phyloP scores from a whole-genome alignment of 306 rosid species.

The Gastrolobium villosum region DNA sequence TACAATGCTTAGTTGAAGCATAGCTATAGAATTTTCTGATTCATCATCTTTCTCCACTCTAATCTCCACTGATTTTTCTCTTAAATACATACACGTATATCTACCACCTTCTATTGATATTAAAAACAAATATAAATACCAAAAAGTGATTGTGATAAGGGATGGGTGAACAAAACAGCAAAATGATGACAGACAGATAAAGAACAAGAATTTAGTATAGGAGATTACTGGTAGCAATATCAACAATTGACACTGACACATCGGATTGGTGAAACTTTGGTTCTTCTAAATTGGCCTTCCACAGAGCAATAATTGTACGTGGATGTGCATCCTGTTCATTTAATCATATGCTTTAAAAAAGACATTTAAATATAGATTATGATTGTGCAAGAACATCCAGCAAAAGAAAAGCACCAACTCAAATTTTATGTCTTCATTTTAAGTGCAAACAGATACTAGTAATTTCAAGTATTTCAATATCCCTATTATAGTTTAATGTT shows the following conservation, averaged over 20 bases:
- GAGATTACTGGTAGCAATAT: conserved; percentile 65
- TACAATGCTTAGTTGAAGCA: too few species aligned
- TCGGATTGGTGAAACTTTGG: conserved; percentile 84
- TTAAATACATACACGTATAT: conserved; percentile 11
- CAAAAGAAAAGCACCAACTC: conserved; percentile 31
- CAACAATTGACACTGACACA: conserved; percentile 76
- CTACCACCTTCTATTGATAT: conserved; percentile 43
- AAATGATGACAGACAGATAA: conserved; percentile 24
- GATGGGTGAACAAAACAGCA: conserved; percentile 9
- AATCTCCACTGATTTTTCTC: neutral
- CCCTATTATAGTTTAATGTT: conserved; percentile 12
- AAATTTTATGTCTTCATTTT: neutral
- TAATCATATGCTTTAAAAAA: conserved; percentile 30
- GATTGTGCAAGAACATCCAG: conserved; percentile 22
- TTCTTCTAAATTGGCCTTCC: conserved; percentile 90
- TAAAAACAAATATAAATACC: conserved; percentile 43
- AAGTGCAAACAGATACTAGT: conserved; percentile 24
- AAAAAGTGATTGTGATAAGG: conserved; percentile 21
- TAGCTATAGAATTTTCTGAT: too few species aligned
- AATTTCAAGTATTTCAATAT: conserved; percentile 23
- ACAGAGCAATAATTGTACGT: conserved; percentile 70
- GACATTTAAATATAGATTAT: conserved; percentile 40
- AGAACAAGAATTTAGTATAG: conserved; percentile 39
- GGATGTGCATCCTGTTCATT: conserved; percentile 88
- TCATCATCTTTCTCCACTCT: neutral